Evolutionary conservation across 2,329 filamentous ascomycete species (phyloP).

Genomic region (Huntiella decipiens): DNA sequence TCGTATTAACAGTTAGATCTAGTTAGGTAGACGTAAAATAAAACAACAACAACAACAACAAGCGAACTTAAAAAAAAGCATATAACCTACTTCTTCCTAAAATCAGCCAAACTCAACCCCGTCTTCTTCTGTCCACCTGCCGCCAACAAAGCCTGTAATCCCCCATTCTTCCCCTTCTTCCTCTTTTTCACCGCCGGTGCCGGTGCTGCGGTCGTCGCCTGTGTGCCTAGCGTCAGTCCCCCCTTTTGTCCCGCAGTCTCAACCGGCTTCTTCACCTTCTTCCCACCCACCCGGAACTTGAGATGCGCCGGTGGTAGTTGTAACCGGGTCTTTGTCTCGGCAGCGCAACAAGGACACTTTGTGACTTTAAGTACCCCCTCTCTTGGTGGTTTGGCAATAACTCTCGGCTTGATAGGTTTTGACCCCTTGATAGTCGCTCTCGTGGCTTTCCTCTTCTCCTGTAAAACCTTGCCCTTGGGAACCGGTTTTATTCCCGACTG

Average conservation of each 20-base stretch:
- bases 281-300: neutral
- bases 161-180: constrained; percentile 44
- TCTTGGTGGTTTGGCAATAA: neutral
- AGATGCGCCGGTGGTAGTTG: constrained; percentile 2
- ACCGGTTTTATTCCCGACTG: constrained; percentile 3
- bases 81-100: constrained; percentile 21
- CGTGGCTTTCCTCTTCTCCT: no score
- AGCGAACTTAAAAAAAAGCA: no score
- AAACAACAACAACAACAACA: no score
- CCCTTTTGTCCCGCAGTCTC: constrained; percentile 11
- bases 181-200: constrained; percentile 45
- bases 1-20: no score
- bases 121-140: constrained; percentile 25
- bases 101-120: constrained; percentile 33
- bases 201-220: constrained; percentile 18
- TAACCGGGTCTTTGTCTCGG: constrained; percentile 3
- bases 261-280: neutral
- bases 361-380: constrained; percentile 2
- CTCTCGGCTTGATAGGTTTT: neutral
- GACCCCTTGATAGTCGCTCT: neutral
- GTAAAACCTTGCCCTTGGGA: neutral
- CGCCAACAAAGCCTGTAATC: constrained; percentile 44
- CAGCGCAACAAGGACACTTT: constrained; percentile 3
- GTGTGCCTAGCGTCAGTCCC: constrained; percentile 12
- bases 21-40: no score